Percentiles rank a stretch among this genome's conserved stretches.
Conservation (phyloP, 106 monocot species). For the Apostasia ramifera region DNA sequence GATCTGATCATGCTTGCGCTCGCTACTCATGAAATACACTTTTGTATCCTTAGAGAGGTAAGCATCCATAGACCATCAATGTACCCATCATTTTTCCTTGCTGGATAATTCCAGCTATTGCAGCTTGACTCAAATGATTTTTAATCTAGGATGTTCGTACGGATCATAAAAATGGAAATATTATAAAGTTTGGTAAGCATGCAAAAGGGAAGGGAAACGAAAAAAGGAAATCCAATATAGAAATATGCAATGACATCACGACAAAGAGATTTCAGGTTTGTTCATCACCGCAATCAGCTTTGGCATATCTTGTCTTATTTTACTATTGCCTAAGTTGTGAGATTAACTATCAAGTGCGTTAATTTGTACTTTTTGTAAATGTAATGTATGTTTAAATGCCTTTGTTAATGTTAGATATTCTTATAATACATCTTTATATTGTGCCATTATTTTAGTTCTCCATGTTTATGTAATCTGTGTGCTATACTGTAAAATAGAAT, state of each 20-base stretch:
- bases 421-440: too few relatives aligned
- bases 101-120: neutral
- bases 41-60: slow-evolving; percentile 53
- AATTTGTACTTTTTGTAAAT: too few relatives aligned
- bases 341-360: too few relatives aligned
- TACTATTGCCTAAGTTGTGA: too few relatives aligned
- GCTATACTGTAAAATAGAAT: too few relatives aligned
- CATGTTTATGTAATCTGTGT: too few relatives aligned
- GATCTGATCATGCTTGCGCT: slow-evolving; percentile 53
- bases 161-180: neutral
- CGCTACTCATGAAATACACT: slow-evolving; percentile 51
- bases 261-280: slow-evolving; percentile 8
- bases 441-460: too few relatives aligned
- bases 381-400: too few relatives aligned
- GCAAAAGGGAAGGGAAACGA: neutral
- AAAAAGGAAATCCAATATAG: neutral
- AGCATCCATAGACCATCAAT: neutral
- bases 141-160: slow-evolving; percentile 8
- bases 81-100: neutral
- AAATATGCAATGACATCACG: neutral
- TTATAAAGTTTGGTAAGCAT: neutral
- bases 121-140: neutral
- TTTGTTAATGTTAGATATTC: too few relatives aligned
- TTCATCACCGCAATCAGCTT: neutral
- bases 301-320: too few relatives aligned